A percentile compares a stretch with the other conserved stretches of the same genome.
Conservation (phyloP, 192 early-diverging fungal genomes). For the Linnemannia schmuckeri region DNA sequence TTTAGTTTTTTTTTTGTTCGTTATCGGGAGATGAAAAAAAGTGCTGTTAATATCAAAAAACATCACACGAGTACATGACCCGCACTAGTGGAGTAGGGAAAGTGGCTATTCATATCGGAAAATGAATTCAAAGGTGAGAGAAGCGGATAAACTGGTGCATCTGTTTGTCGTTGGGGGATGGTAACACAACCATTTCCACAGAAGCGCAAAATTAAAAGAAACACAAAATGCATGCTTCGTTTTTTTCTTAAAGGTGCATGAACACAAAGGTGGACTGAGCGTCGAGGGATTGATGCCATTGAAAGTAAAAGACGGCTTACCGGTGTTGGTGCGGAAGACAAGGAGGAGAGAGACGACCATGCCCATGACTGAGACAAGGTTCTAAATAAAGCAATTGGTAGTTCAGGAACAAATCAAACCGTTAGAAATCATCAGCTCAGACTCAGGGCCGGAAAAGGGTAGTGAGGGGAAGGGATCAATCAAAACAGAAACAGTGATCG, state of each 20-base stretch:
- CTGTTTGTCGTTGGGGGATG: too few relatives aligned
- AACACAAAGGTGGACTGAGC: conserved; percentile 2
- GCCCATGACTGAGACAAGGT: conserved; percentile 31
- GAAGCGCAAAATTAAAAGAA: neutral
- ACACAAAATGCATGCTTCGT: neutral
- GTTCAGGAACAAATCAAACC: neutral
- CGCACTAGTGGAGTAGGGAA: too few relatives aligned
- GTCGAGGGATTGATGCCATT: neutral
- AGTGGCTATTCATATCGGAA: neutral
- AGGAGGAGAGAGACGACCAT: conserved; percentile 63
- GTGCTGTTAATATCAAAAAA: neutral
- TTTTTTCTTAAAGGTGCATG: neutral
- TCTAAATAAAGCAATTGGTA: neutral
- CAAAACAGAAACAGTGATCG: too few relatives aligned
- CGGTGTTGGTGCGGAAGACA: conserved; percentile 76
- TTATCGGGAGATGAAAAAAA: conserved; percentile 34
- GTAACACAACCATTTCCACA: neutral
- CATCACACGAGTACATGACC: neutral
- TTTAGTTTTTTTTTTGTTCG: too few relatives aligned
- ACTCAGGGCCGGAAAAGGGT: neutral
- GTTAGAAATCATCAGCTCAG: neutral
- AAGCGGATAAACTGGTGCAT: too few relatives aligned
- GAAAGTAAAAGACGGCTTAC: conserved; percentile 47
- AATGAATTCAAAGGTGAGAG: too few relatives aligned
- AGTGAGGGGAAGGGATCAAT: neutral